Evolutionary conservation across 2,329 filamentous ascomycete genomes (phyloP), one percentile per base, ranked within the genome.

Genomic region (Scleromitrula shiraiana): DNA sequence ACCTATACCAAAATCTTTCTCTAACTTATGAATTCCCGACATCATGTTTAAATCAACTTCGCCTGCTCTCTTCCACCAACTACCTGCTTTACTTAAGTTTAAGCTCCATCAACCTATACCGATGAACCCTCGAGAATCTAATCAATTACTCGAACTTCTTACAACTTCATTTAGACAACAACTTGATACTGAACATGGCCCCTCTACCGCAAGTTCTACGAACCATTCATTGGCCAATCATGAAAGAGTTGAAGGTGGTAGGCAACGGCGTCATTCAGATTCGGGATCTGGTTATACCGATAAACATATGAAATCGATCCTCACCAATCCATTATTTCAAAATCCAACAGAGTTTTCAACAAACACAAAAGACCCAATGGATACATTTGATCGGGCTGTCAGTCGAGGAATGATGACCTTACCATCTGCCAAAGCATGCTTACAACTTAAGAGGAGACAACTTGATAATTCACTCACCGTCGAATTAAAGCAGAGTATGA

Each of bases 121-220:
- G 20, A 68, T 81, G 14, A 77, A 71, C 22, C 68, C 72, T 4
- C 71, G 71, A 49, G 77, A 84, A 58, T 79, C 75, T 14, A 69
- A 77, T 52, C 73, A 78, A 56, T 68, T 85, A 7, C 71, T 84
- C 33, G 72, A 68, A 45, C 69, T 79, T 17, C 71, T 85, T 53
- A 82, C 78, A 19, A 72, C 70, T 33, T 83, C 79, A 10, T 85
- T 85, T 62, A 72, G 78, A 55, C 69, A 72, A 41, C 78, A 83
- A 50, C 72, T 85, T 35, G 79, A 84, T 57, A 70, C 68, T 45
- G 73, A 76, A 50, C 74, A 82, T 64, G 49, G 40, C 3, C 50
- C 50, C n/a, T 39, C 37, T 12, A 26, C 74, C 73, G 15, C 15
- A 23, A 10, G 30, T 4, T 22, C 32, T 12, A 14, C 39, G 19